Base-by-base conservation (phyloP, 2,329 filamentous ascomycete genomes). In the Epicoccum nigrum region DNA sequence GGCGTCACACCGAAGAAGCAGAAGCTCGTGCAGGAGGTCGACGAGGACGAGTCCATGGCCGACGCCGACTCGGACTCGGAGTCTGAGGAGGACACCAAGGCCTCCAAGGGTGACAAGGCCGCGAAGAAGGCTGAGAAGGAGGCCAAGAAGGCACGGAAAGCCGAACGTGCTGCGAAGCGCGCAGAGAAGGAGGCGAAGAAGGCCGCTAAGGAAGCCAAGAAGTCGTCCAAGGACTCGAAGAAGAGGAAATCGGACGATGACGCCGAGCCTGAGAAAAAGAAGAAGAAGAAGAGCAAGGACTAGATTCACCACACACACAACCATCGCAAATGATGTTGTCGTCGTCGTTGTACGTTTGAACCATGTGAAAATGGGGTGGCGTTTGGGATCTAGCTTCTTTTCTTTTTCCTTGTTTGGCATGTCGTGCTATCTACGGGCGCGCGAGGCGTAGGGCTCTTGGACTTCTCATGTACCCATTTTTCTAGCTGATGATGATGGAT, bases 201-300 rank as follows among this genome's bases (percentile, higher is more conserved):
- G 60, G 69, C 69, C 13, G 67, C 65, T 12, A 71, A 86, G 62
- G 72, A 76, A 39, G 82, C 81, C 52, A 78, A 82, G 72, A 79
- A 78, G 68, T 79, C 78, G 3, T 86, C 84, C 34, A 85, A 63
- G 60, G 70, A 74, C 15, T 81, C 78, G 58, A 78, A 82, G 72
- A 79, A 77, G 70, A 73, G 76, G 60, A 78, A 77, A 65, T 73
- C 74, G 59, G 71, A 77, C 58, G 73, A 76, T 54, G 78, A 79
- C 58, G 77, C 69, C 56, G 76, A 77, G 63, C 82, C 83, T 74
- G 59, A 54, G n/a, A 60, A 62, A n/a, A 60, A 59, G 73, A 85
- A 84, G 74, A 84, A 85, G 76, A 79, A 81, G 70, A 87, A 87
- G 80, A 74, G 64, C 67, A 72, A 74, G 67, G 70, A 63, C 21